phyloP scores from a whole-genome alignment of 2,329 filamentous ascomycete genomes.

The Chaetomiaceae sp. region DNA sequence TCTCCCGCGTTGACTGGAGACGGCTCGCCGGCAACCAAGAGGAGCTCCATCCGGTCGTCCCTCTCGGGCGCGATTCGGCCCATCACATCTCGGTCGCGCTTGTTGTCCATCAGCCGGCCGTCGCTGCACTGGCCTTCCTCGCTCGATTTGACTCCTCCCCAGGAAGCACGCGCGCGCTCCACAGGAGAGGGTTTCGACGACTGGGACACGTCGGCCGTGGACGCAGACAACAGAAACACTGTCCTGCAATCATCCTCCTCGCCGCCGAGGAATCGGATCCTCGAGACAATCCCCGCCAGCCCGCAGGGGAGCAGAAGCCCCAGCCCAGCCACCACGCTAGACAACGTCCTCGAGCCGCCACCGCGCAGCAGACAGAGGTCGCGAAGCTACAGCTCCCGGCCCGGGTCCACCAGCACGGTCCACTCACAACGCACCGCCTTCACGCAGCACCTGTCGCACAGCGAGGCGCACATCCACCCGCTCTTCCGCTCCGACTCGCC shows the following conservation, averaged over 20 bases:
- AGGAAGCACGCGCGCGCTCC: constrained; percentile 31
- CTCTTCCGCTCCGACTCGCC: constrained; percentile 71
- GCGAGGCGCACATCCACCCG: constrained; percentile 70
- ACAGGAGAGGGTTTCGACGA: constrained; percentile 64
- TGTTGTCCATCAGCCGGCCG: constrained; percentile 42
- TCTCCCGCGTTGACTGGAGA: no score
- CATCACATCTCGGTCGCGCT: constrained; percentile 51
- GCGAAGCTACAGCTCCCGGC: constrained; percentile 45
- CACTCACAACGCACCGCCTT: constrained; percentile 30
- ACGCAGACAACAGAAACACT: constrained; percentile 55
- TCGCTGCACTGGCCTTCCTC: constrained; percentile 41
- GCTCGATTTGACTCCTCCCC: constrained; percentile 40
- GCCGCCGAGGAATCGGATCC: constrained; percentile 44
- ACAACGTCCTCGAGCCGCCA: constrained; percentile 52
- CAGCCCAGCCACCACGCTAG: constrained; percentile 57
- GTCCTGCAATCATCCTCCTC: constrained; percentile 44
- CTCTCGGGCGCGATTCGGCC: constrained; percentile 48
- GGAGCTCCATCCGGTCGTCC: constrained; percentile 46
- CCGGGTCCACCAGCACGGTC: constrained; percentile 32
- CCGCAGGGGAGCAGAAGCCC: constrained; percentile 60
- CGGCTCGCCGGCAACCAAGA: constrained; percentile 18
- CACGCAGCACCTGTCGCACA: constrained; percentile 35
- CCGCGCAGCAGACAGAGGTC: constrained; percentile 42
- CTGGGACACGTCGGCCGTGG: constrained; percentile 69
- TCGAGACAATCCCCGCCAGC: constrained; percentile 68